These are phyloP conservation scores for Talaromyces verruculosus DNA, from an alignment of 2,329 filamentous ascomycete genomes.

Conservation along the genomic window DNA sequence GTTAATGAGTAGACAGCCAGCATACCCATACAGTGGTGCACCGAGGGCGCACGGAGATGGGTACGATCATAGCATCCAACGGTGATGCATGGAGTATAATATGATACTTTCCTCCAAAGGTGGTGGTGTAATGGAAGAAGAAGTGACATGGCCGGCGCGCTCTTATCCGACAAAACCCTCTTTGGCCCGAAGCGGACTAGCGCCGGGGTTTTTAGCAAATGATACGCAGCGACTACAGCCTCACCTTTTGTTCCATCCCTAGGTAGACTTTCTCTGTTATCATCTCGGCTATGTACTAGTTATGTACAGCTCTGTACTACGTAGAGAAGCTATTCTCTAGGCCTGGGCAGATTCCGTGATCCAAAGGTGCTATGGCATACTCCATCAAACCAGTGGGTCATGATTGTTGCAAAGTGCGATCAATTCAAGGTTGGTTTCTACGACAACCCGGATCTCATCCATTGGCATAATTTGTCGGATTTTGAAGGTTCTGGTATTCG, in stretches of 20 bases:
- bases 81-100: neutral
- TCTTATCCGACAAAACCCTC: slow-evolving; percentile 11
- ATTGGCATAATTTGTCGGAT: no score
- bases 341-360: no score
- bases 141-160: neutral
- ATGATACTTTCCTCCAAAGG: neutral
- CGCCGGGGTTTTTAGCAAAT: neutral
- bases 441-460: no score
- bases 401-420: no score
- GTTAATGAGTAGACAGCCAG: slow-evolving; percentile 14
- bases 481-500: no score
- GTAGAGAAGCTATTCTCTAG: neutral
- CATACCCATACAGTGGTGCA: slow-evolving; percentile 23
- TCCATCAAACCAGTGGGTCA: no score
- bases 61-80: slow-evolving; percentile 19
- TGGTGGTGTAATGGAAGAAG: no score
- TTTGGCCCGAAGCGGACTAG: neutral
- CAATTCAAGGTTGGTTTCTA: no score
- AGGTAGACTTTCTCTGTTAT: no score
- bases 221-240: neutral
- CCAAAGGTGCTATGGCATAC: no score
- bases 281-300: no score
- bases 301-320: no score
- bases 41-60: slow-evolving; percentile 21
- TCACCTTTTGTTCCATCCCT: neutral